Base-by-base conservation (phyloP, 2,329 filamentous ascomycete genomes). In the Didymella glomerata region DNA sequence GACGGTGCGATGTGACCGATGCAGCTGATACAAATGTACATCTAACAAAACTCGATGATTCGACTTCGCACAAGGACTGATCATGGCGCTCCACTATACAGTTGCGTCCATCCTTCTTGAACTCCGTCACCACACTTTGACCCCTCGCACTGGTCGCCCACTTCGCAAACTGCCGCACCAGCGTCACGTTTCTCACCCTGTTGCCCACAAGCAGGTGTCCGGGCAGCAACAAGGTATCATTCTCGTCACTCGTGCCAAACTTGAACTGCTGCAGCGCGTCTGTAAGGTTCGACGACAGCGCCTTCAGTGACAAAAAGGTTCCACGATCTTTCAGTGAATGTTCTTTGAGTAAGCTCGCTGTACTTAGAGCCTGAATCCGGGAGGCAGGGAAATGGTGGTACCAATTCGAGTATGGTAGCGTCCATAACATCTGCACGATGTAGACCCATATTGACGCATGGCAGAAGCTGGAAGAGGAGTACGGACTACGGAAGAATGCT, bases 351-450 rank as follows among this genome's bases (percentile, higher is more conserved):
- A 71, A 56, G 34, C 77, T 78, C 0, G 81, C 80, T 0, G 78
- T 78, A 0, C 68, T 77, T 2, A 84, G 67, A 3, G 81, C 81
- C 58, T 82, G 77, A 22, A 81, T 76, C 0, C 81, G 81, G 57
- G 80, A 83, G 0, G 76, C 76, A 6, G 79, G 77, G 62, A 76
- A 82, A 48, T 81, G 75, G 60, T 83, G 81, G 49, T 83, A 83
- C 81, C 80, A 83, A 1, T 73, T 77, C 0, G 80, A 80, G 63
- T 78, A 78, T 4, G 75, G 69, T 1, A 76, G 76, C 0, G 79
- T 78, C 81, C 81, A 83, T 0, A 80, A 80, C 3, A 80, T 77
- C 66, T 82, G 81, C 4, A 81, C 82, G 32, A 83, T 81, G 0
- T 69, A 70, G 47, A 65, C 68, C 1, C 61, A 76, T 47, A 62